Evolutionary conservation across 768 basidiomycete species (phyloP), one percentile per base, ranked within the genome.

Genomic region (Russula abietina): DNA sequence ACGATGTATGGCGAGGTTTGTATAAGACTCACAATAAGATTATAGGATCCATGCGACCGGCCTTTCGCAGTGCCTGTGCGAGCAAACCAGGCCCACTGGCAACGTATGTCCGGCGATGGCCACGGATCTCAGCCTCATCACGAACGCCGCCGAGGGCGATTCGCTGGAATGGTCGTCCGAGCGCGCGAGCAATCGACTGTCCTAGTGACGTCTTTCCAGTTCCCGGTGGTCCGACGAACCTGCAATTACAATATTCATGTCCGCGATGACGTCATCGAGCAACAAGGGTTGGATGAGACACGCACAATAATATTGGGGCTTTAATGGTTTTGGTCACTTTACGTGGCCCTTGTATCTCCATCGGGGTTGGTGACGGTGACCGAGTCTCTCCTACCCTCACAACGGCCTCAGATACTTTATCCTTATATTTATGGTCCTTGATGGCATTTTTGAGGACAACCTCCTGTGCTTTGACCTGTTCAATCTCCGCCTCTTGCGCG

Each of bases 81-180:
- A 97, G 88, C 57, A 89, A 73, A 4, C 91, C 91, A 0, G 91
- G 91, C 0, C 89, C 88, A 57, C 87, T 89, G 19, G 90, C 91
- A n/a, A 93, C 93, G 69, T 97, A 98, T 28, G 94, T 98, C 57
- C 94, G 79, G 71, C 81, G 74, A 67, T 90, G 88, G 2, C 88
- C 88, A 51, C 88, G 78, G 55, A 90, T 30, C 28, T 30, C 28
- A 30, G 28, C 28, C 28, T 30, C 28, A 30, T 30, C 28, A 30
- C 28, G 28, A 30, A 30, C 5, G 28, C 28, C 28, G 28, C 28
- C 28, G 28, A 97, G 80, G 1, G 91, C 88, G 65, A 96, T 94
- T 11, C 94, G 85, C 69, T 96, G 88, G 80, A 96, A 97, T 2
- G 93, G 92, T 49, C 93, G 78, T 26, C 81, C 80, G 10, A 97